Base-by-base conservation (phyloP, 2,329 filamentous ascomycete species). In the Triangularia setosa region DNA sequence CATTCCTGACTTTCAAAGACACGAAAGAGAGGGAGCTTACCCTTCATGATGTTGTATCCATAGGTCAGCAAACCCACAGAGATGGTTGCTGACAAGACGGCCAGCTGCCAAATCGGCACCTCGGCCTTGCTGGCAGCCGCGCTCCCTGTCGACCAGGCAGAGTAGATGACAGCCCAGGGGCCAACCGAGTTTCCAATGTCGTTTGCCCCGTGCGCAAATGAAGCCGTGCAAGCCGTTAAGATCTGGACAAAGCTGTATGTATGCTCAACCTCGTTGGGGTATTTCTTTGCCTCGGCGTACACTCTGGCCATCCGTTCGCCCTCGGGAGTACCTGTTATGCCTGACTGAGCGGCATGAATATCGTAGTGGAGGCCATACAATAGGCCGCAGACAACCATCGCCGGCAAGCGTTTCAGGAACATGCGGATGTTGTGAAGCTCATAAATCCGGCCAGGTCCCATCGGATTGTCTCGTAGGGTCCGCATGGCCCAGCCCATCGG, bases 401-500 rank as follows among this genome's bases (percentile, higher is more conserved):
- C 90, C 0, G 91, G 91, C 8, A 93, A 73, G 23, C 90, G 89
- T 77, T 86, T 89, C 65, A 81, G 27, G 23, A 88, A 65, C 59
- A 83, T 83, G 73, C 82, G 83, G 67, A 93, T 78, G 82, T 94
- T 94, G 77, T 87, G 80, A 21, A 83, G 71, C 78, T 94, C 91
- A 78, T 94, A 92, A 68, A 93, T 83, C 72, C 88, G 82, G 60
- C 91, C 91, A 18, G 87, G 75, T 18, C 89, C 89, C 78, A 92
- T 84, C 57, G 86, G 89, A 80, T 93, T 90, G 72, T 90, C 81
- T 73, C 86, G 89, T 21, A 93, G 87, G 59, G 82, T 85, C 70
- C 91, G 89, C 88, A 94, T 91, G 40, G 89, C 91, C 91, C 91
- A 93, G 71, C 87, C 91, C n/a, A 94, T 81, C 59, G 89, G 90